phyloP scores from a whole-genome alignment of 805 yeast species.

The Candida morakotiae region DNA sequence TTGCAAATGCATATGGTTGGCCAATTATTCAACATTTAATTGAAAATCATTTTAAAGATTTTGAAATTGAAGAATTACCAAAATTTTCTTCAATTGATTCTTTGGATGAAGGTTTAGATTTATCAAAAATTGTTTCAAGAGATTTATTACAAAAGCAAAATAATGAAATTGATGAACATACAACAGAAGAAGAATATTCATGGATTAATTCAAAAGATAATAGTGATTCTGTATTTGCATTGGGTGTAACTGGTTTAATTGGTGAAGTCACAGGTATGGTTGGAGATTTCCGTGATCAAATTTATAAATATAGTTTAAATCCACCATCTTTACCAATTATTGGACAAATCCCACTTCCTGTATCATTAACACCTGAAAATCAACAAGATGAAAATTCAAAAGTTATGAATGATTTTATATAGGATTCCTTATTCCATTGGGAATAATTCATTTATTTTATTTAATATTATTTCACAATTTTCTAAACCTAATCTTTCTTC shows the following conservation, averaged over 20 bases:
- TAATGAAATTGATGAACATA: slow-evolving; percentile 25
- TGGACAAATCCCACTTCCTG: slow-evolving; percentile 7
- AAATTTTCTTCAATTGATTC: slow-evolving; percentile 13
- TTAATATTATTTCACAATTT: slow-evolving; percentile 55
- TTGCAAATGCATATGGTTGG: slow-evolving; percentile 95
- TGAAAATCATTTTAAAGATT: slow-evolving; percentile 51
- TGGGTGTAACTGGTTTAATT: slow-evolving; percentile 71
- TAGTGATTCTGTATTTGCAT: slow-evolving; percentile 39
- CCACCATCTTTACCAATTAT: slow-evolving; percentile 7
- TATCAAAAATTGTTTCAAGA: slow-evolving; percentile 27
- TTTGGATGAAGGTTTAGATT: slow-evolving; percentile 24
- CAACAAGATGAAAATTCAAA: slow-evolving; percentile 9
- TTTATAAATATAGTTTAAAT: slow-evolving; percentile 16
- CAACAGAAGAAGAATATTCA: slow-evolving; percentile 21
- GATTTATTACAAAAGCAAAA: slow-evolving; percentile 34
- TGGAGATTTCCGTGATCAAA: slow-evolving; percentile 40
- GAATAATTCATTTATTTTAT: slow-evolving; percentile 49
- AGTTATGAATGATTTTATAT: slow-evolving; percentile 21
- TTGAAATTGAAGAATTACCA: not conserved
- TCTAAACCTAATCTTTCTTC: slow-evolving; percentile 78
- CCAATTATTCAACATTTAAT: slow-evolving; percentile 83
- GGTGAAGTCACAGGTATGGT: slow-evolving; percentile 60
- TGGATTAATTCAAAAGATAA: slow-evolving; percentile 52
- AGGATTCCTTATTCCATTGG: slow-evolving; percentile 35
- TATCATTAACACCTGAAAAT: not conserved